Evolutionary conservation across 1,139 yeast species (phyloP), one percentile per base, ranked within the genome.

Genomic region (Saccharomyces hybrid): DNA sequence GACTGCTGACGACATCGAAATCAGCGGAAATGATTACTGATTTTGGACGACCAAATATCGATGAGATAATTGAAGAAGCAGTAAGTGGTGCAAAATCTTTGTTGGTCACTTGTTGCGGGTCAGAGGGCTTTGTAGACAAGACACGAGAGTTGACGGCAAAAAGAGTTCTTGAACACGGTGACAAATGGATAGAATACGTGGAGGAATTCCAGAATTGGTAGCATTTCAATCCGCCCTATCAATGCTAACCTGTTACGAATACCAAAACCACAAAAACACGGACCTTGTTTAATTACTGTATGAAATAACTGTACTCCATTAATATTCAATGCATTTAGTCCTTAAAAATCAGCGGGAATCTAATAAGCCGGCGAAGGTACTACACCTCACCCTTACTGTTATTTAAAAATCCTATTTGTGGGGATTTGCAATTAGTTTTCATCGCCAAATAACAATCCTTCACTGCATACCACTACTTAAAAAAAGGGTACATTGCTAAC

Each of bases 51-150:
- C 84, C 85, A 26, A 61, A 71, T 34, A 66, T 80, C 48, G 72
- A 70, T 2, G 63, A 59, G 2, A 51, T 79, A 5, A 75, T 81
- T 3, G 61, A 61, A n/a, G 55, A 63, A 0, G 38, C 14, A n/a
- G 4, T 32, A 6, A 32, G 14, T 32, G 38, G 38, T 5, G 16
- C 14, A 5, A 32, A 42, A 2, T 72, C 82, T 0, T 65, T 78
- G 28, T 75, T 77, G 8, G 72, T 77, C 50, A 69, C 77, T n/a
- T 66, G 78, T 1, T 79, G 83, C 62, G 83, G 81, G 1, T 82
- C 79, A 51, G 79, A 79, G n/a, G 64, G 68, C 3, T 73, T 80
- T 76, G 82, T 78, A 26, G 88, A 83, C 67, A 76, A 75, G 48
- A 65, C 78, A 9, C 72, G 81, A 64, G 64, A 64, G 49, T 54